Percentiles rank a stretch among this genome's conserved stretches.
phyloP scores from a whole-genome alignment of 108 stramenopile genomes.

The Phaeodactylum tricornutum region DNA sequence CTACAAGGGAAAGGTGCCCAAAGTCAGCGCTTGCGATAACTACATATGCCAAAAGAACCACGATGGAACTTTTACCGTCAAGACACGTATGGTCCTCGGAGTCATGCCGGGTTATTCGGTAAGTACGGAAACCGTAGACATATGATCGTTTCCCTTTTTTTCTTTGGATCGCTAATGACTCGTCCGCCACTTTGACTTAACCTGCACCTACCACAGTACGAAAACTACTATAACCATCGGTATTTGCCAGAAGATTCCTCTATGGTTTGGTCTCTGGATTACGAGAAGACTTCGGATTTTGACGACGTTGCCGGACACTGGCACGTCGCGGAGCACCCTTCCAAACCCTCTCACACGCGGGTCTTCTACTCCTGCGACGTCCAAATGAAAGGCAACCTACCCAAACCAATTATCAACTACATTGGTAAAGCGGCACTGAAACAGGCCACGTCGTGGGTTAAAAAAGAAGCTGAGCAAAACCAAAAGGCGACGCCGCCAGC shows the following conservation, averaged over 20 bases:
- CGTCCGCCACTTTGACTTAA: not conserved
- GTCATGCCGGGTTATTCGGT: constrained; percentile 66
- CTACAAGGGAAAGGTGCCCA: constrained; percentile 60
- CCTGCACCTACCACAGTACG: constrained; percentile 21
- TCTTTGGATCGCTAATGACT: not conserved
- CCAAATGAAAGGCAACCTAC: constrained; percentile 41
- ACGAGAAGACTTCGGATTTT: constrained; percentile 60
- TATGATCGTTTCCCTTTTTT: not conserved
- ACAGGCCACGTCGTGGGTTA: constrained; percentile 63
- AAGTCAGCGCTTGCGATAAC: constrained; percentile 48
- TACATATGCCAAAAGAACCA: constrained; percentile 29
- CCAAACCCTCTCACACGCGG: constrained; percentile 36
- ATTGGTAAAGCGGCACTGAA: constrained; percentile 54
- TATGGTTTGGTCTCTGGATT: constrained; percentile 63
- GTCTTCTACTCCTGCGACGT: constrained; percentile 71
- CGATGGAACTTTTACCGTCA: constrained; percentile 40
- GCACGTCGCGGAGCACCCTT: constrained; percentile 49
- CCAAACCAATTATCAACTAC: constrained; percentile 49
- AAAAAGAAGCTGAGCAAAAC: constrained; percentile 72
- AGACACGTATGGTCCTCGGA: constrained; percentile 50
- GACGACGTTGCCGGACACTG: constrained; percentile 70
- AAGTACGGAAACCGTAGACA: constrained; percentile 9
- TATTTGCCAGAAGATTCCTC: constrained; percentile 29
- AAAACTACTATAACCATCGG: constrained; percentile 48
- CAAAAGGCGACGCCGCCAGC: no score